A percentile compares a stretch with the other conserved stretches of the same genome.
Conservation (phyloP, 2,329 filamentous ascomycete species). For the Exophiala calicioides region DNA sequence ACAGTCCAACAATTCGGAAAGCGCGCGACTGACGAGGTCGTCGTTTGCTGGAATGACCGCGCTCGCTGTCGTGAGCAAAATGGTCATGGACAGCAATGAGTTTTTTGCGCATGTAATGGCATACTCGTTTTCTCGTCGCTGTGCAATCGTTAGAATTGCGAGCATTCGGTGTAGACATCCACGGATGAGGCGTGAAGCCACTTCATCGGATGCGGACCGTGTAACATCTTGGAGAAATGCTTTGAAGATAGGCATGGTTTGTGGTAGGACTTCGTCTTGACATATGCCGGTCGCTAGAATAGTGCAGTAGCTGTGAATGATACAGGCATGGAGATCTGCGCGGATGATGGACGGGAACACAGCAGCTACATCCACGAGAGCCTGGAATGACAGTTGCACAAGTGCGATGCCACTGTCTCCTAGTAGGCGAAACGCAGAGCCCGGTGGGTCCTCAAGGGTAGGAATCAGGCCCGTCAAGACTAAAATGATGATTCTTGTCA, state of each 20-base stretch:
- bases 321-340: constrained; percentile 92
- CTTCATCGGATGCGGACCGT: constrained; percentile 40
- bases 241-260: constrained; percentile 86
- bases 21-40: constrained; percentile 69
- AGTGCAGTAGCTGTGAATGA: constrained; percentile 93
- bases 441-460: constrained; percentile 59
- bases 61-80: constrained; percentile 79
- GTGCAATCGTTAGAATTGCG: constrained; percentile 60
- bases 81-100: constrained; percentile 80
- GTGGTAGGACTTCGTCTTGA: constrained; percentile 84
- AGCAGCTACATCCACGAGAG: constrained; percentile 89
- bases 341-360: constrained; percentile 97
- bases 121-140: constrained; percentile 61
- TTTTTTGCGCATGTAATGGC: constrained; percentile 92
- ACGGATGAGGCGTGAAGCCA: constrained; percentile 69
- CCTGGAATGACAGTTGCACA: constrained; percentile 76
- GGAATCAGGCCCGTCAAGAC: constrained; percentile 86
- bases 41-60: constrained; percentile 74
- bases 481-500: constrained; percentile 93
- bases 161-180: constrained; percentile 82
- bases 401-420: constrained; percentile 79
- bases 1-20: constrained; percentile 82
- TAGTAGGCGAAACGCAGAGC: constrained; percentile 31
- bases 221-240: constrained; percentile 73
- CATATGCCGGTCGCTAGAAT: constrained; percentile 85